phyloP scores from a whole-genome alignment of 139 green algal species.

The Trebouxia sp. region DNA sequence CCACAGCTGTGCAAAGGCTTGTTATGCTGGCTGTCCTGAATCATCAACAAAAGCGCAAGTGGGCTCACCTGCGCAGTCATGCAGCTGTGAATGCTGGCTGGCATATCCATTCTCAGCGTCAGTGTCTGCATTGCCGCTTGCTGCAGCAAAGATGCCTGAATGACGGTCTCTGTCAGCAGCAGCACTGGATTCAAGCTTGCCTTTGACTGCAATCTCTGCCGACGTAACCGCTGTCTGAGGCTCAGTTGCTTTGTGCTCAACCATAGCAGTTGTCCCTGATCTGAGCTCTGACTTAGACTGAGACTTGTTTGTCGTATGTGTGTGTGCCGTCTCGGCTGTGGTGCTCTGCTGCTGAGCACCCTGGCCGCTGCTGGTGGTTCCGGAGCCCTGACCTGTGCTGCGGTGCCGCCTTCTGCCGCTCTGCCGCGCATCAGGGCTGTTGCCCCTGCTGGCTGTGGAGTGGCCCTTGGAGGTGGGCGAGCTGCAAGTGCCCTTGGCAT shows the following conservation, averaged over 20 bases:
- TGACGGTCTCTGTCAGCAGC: conserved; percentile 13
- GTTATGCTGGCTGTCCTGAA: background rate
- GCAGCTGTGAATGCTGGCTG: background rate
- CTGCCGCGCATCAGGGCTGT: background rate
- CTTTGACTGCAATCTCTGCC: background rate
- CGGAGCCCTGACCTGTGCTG: background rate
- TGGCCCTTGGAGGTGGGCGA: background rate
- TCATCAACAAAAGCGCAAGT: background rate
- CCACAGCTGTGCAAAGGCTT: background rate
- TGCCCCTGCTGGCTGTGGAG: background rate
- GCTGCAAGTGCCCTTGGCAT: background rate
- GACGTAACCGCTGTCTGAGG: background rate
- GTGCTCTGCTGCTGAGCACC: background rate
- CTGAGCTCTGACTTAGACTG: background rate
- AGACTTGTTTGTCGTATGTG: background rate
- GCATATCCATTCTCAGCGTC: conserved; percentile 17
- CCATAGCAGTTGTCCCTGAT: background rate
- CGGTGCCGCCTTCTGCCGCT: background rate
- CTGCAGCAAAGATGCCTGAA: conserved; percentile 7
- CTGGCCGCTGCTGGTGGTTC: background rate
- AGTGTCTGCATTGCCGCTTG: background rate
- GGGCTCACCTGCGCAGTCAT: background rate
- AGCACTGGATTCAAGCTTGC: background rate
- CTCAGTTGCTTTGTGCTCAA: background rate
- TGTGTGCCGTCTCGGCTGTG: background rate